These are phyloP conservation scores for Rhododendron ferrugineum DNA, from an alignment of 148 eudicot genomes.

Conservation along the genomic window DNA sequence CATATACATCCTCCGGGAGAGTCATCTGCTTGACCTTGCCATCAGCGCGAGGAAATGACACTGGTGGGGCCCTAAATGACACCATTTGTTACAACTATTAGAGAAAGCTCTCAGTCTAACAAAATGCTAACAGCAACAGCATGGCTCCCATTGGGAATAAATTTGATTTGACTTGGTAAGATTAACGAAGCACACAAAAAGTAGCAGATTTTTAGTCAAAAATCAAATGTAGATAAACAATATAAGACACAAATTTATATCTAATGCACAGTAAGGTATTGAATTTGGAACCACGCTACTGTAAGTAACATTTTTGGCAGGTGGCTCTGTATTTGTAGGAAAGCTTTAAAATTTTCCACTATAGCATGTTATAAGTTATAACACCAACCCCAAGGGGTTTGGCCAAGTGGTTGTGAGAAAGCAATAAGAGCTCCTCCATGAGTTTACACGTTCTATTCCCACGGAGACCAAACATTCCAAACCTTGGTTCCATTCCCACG, in stretches of 20 bases:
- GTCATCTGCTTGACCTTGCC: slow-evolving; percentile 49
- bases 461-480: no score
- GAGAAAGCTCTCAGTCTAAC: neutral
- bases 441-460: no score
- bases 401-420: no score
- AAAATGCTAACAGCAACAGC: neutral
- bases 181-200: neutral
- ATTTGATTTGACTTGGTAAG: neutral
- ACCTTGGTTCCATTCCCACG: no score
- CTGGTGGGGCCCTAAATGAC: slow-evolving; percentile 74
- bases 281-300: neutral
- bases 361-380: neutral
- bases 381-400: no score
- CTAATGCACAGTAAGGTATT: neutral
- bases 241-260: neutral
- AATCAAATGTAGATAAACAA: neutral
- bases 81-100: slow-evolving; percentile 9
- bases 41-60: slow-evolving; percentile 64
- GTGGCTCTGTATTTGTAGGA: neutral
- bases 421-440: no score
- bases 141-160: neutral
- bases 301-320: neutral
- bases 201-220: neutral
- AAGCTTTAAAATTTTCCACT: neutral
- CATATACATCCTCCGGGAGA: slow-evolving; percentile 76